Evolutionary conservation across 2,329 filamentous ascomycete species (phyloP), one percentile per base, ranked within the genome.

Genomic region (Phialophora chinensis): DNA sequence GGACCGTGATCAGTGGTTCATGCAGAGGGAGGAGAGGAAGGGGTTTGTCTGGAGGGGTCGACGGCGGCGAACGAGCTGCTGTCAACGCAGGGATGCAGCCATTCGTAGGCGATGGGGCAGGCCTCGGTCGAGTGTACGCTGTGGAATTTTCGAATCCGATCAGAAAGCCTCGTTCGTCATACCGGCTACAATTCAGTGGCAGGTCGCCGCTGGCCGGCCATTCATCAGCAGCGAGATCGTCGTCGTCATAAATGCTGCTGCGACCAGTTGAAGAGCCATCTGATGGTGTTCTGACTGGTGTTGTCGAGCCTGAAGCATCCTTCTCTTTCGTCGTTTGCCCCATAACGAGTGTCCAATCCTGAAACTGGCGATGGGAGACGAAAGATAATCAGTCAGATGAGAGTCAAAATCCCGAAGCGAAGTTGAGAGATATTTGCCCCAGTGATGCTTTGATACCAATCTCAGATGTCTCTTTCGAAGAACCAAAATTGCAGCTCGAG

Each of bases 141-240:
- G 47, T 23, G 20, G 59, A 23, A 29, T 54, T 17, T 12, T 61
- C 59, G 31, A 61, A 61, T 12, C 47, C 47, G 47, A 61, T 14
- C 42, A 58, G 29, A 31, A 63, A 59, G 5, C 54, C 61, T 25
- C 29, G 61, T 11, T 57, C 27, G 35, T 58, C 61, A 20, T 63
- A 59, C 17, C 35, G 29, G 31, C 38, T 35, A 14, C 20, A 11
- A 23, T 25, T 31, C 33, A n/a, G 14, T 10, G 42, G 17, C 17
- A 17, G 12, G 14, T 33, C 17, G 17, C 4, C 23, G 53, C 17
- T 44, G 25, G 52, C 14, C 42, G 35, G 52, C 60, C 59, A 44
- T 17, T 61, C 59, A 27, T 56, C 60, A 20, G 14, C 23, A 20
- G 4, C 14, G 42, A 33, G 31, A n/a, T 62, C 50, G 20, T 27